A percentile compares a stretch with the other conserved stretches of the same genome.
Evolutionary conservation across 1,284 basidiomycete genomes (phyloP).

Genomic region (Rhodotorula sp.): DNA sequence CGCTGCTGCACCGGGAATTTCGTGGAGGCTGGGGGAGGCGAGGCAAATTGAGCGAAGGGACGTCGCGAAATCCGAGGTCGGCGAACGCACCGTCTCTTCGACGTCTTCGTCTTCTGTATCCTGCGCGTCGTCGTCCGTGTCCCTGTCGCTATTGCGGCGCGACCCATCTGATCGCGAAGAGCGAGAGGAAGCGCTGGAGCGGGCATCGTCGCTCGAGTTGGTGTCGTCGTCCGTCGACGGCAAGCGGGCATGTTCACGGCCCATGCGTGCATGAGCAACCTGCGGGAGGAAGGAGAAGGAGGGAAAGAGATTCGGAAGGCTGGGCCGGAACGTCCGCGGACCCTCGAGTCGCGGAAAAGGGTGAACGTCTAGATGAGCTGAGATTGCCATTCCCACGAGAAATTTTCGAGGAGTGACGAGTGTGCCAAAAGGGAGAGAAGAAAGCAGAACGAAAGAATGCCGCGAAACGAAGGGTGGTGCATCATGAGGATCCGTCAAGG

Average conservation of each 20-base stretch:
- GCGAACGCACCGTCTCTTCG: background rate
- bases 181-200: no score
- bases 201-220: background rate
- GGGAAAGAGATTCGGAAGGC: background rate
- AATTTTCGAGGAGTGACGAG: background rate
- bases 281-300: background rate
- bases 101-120: background rate
- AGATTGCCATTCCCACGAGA: background rate
- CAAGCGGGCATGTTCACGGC: background rate
- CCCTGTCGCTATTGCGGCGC: background rate
- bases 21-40: background rate
- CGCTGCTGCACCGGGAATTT: background rate
- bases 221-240: background rate
- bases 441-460: background rate
- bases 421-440: background rate
- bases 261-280: no score
- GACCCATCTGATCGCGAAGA: background rate
- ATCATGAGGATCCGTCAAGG: constrained; percentile 2
- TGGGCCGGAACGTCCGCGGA: no score
- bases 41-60: no score
- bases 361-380: constrained; percentile 8
- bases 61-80: no score
- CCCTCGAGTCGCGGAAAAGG: background rate
- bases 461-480: no score
- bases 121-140: background rate